These are phyloP conservation scores for Crithidia acanthocephali DNA, from an alignment of 208 protist species.

Conservation along the genomic window DNA sequence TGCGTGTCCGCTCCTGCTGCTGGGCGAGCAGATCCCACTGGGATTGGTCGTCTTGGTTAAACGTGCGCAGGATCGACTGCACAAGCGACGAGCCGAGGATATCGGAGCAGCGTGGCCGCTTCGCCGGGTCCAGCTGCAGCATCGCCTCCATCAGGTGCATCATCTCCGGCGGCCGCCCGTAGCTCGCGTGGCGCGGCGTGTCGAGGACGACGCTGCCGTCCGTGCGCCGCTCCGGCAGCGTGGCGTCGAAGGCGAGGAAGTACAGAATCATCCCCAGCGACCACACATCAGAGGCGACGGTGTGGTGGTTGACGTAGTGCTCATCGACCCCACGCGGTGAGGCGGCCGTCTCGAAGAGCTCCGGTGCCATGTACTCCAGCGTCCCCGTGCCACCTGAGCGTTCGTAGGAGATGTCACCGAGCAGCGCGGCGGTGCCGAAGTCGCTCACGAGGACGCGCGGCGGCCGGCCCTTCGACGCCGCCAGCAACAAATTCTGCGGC, in stretches of 20 bases:
- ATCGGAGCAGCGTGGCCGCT: constrained; percentile 78
- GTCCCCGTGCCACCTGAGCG: constrained; percentile 87
- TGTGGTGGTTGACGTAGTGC: constrained; percentile 68
- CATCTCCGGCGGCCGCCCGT: constrained; percentile 85
- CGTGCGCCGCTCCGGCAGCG: constrained; percentile 46
- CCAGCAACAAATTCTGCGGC: constrained; percentile 90
- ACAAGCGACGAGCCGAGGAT: constrained; percentile 76
- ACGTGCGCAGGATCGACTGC: constrained; percentile 73
- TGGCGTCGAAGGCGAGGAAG: constrained; percentile 77
- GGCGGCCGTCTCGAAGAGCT: constrained; percentile 73
- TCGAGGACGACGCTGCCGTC: constrained; percentile 58
- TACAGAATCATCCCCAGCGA: constrained; percentile 91
- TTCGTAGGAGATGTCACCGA: constrained; percentile 61
- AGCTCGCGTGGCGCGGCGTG: constrained; percentile 34
- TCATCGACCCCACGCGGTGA: constrained; percentile 25
- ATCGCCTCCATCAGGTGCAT: constrained; percentile 76
- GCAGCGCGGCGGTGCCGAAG: constrained; percentile 84
- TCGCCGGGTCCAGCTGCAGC: constrained; percentile 66
- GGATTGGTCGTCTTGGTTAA: constrained; percentile 55
- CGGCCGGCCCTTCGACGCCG: constrained; percentile 40
- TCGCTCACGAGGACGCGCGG: constrained; percentile 89
- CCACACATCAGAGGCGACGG: constrained; percentile 81
- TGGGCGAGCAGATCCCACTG: constrained; percentile 36
- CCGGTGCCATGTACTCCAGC: constrained; percentile 91
- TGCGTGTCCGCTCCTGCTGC: constrained; percentile 29